Base-by-base conservation (phyloP, 495 filamentous ascomycete genomes). In the Podospora conica region DNA sequence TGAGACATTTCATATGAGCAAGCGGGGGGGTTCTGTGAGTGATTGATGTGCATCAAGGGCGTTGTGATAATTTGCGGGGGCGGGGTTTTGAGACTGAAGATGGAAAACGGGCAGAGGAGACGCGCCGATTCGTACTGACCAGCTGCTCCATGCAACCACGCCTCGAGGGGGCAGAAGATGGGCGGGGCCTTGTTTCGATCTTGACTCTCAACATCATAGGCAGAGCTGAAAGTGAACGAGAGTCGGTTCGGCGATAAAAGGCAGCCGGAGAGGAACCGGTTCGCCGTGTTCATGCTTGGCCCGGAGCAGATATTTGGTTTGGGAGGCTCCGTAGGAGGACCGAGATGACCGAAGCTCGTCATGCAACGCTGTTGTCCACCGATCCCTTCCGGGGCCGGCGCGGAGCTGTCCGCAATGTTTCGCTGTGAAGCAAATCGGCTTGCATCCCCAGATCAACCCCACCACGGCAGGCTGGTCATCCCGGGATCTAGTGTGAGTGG, bases 401-500 rank as follows among this genome's bases (percentile, higher is more conserved):
- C 53, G 12, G 55, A 27, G 55, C 55, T 25, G 55, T 23, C 25
- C 22, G 55, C 40, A 48, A 48, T 48, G 40, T 61, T 29, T 18
- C 24, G 25, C 58, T 33, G 27, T 21, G 18, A 21, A 21, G 59
- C 24, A n/a, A 18, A 54, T 55, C 40, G 9, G 29, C 58, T 64
- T 64, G 33, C 54, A n/a, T 40, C 9, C 9, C 25, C 28, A 58
- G 63, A 64, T 64, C 63, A 64, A 21, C 8, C 20, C 63, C 55
- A 67, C 15, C 28, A 21, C 53, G 22, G 40, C 23, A 29, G 60
- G 40, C 55, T 23, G 59, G 29, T 40, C 65, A 65, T 71, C 54
- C 66, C 69, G 57, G 71, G 69, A 73, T 71, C 60, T 68, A 56
- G 66, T 68, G 63, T 66, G 58, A 70, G 65, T 63, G 64, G 68